Evolutionary conservation across 768 basidiomycete species (phyloP).

Genomic region (Lactarius sp.): DNA sequence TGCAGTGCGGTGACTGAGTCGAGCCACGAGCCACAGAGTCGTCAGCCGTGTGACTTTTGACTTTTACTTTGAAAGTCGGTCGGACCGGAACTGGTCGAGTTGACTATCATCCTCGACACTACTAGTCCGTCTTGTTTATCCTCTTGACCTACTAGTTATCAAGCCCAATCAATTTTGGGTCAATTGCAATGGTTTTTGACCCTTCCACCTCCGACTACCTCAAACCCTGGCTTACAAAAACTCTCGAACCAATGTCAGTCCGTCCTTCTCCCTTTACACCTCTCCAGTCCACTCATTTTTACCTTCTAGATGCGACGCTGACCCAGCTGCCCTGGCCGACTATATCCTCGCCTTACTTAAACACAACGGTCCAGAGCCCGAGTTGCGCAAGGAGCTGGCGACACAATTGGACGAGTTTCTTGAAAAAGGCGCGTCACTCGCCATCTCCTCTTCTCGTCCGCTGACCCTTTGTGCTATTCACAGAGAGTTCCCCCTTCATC

Average conservation of each 20-base stretch:
- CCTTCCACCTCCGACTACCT: constrained; percentile 58
- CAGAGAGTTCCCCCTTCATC: constrained; percentile 73
- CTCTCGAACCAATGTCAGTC: constrained; percentile 82
- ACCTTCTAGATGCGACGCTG: constrained; percentile 81
- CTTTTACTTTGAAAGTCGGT: no score
- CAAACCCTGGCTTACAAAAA: constrained; percentile 84
- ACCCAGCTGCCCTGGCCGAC: constrained; percentile 88
- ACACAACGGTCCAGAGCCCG: constrained; percentile 77
- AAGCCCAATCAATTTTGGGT: not conserved
- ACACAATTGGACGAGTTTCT: constrained; percentile 88
- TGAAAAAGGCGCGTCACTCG: constrained; percentile 62
- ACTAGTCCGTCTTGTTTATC: no score
- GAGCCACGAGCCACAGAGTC: not conserved
- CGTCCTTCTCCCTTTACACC: constrained; percentile 28
- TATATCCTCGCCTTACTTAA: constrained; percentile 92
- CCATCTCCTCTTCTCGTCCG: constrained; percentile 18
- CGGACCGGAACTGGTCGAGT: not conserved
- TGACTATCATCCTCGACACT: not conserved
- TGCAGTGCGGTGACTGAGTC: no score
- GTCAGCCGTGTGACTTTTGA: not conserved
- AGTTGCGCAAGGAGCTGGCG: constrained; percentile 74
- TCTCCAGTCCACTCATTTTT: constrained; percentile 13
- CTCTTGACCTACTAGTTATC: not conserved
- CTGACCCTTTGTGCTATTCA: constrained; percentile 14
- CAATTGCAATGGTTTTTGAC: constrained; percentile 59